Conservation (phyloP, 1,284 basidiomycete species). For the Trametes sp. region DNA sequence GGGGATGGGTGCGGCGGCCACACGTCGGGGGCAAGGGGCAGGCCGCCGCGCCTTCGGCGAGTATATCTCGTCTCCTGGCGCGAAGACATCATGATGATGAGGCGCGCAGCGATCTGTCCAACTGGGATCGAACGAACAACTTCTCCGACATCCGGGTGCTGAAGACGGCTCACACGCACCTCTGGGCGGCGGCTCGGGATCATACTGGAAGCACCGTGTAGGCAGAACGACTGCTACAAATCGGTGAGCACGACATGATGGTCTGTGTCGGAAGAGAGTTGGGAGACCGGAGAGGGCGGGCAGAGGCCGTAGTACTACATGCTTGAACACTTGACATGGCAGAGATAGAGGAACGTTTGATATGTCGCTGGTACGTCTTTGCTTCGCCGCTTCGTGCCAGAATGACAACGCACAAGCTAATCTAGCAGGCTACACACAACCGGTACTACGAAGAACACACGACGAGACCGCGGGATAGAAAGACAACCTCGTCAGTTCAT, state of each 20-base stretch:
- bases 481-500: neutral
- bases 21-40: neutral
- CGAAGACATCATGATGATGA: neutral
- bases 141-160: neutral
- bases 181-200: too few species aligned
- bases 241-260: too few species aligned
- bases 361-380: neutral
- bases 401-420: neutral
- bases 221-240: too few species aligned
- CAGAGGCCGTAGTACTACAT: neutral
- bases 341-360: neutral
- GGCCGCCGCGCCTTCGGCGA: neutral
- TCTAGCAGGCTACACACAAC: neutral
- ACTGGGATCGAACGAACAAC: neutral
- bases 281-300: neutral
- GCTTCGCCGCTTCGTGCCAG: neutral
- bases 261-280: neutral
- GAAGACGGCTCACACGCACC: too few species aligned
- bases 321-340: neutral
- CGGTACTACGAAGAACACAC: too few species aligned
- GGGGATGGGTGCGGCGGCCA: neutral
- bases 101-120: conserved; percentile 5
- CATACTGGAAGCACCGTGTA: too few species aligned
- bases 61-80: neutral
- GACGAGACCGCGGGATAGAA: too few species aligned